These are phyloP conservation scores for Phalaenopsis aphrodite DNA, from an alignment of 106 monocot genomes.

Conservation along the genomic window DNA sequence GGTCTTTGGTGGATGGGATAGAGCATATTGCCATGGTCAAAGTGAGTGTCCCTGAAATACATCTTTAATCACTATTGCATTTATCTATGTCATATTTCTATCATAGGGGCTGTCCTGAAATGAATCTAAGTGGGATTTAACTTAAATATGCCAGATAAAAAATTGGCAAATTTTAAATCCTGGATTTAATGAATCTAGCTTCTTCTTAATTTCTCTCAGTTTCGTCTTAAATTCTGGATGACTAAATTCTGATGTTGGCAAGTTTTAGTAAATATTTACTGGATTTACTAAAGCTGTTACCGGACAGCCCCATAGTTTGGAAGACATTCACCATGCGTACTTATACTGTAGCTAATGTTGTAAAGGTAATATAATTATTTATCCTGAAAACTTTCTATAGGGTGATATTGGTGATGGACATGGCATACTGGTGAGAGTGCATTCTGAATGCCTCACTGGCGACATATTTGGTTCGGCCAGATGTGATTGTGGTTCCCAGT, in stretches of 20 bases:
- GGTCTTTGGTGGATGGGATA: slow-evolving; percentile 87
- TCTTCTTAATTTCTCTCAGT: too few species aligned
- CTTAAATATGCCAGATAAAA: too few species aligned
- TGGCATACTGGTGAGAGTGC: slow-evolving; percentile 82
- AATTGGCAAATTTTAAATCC: too few species aligned
- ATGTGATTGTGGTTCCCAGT: slow-evolving; percentile 90
- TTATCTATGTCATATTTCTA: not conserved
- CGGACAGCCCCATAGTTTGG: not conserved
- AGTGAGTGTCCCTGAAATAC: slow-evolving; percentile 22
- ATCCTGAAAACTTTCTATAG: slow-evolving; percentile 18
- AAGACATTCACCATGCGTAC: not conserved
- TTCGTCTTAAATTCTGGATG: too few species aligned
- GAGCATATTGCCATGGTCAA: slow-evolving; percentile 98
- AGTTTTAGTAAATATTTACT: too few species aligned
- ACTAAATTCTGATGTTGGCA: too few species aligned
- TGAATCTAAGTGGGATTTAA: too few species aligned
- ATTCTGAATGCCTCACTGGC: slow-evolving; percentile 88
- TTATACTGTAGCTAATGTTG: not conserved
- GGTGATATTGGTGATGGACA: slow-evolving; percentile 89
- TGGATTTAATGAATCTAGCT: too few species aligned
- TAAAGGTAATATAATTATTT: not conserved
- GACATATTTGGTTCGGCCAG: slow-evolving; percentile 69
- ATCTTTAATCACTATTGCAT: not conserved
- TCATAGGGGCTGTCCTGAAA: too few species aligned
- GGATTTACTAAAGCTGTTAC: too few species aligned